Base-by-base conservation (phyloP, 495 filamentous ascomycete genomes). In the Cladorrhinum samala region DNA sequence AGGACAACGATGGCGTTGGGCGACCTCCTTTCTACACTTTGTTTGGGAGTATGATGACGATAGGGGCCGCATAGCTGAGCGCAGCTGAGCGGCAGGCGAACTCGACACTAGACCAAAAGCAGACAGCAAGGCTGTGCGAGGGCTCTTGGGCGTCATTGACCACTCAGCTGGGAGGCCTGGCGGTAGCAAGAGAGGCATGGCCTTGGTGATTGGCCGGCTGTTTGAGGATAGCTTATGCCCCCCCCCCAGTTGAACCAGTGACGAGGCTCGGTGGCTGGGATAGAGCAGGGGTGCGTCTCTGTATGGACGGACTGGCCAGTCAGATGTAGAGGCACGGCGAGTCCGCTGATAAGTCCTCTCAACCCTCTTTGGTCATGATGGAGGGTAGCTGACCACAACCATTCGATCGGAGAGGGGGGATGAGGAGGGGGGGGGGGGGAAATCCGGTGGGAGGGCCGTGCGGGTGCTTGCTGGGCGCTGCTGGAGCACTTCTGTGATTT, bases 71-170 rank as follows among this genome's bases (percentile, higher is more conserved):
- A 44, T 53, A 60, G 58, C 58, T 60, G 58, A 60, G 13, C n/a
- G 17, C 13, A 63, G 60, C 60, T 63, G 57, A 60, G 50, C 38
- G 49, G 23, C 44, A 56, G 30, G 61, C 57, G 51, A 49, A 40
- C 49, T 37, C 21, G n/a, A 45, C 46, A 16, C 52, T 49, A 55
- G 17, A n/a, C 58, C 54, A 42, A 7, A 54, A 54, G 17, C 9
- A 17, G 30, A 38, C 19, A 33, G 6, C 11, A 11, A 16, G 46
- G 54, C 50, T 50, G 46, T 37, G 47, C 5, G 44, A 17, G 17
- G 49, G 53, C 44, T 53, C 25, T n/a, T n/a, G n/a, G n/a, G n/a
- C n/a, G n/a, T n/a, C n/a, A n/a, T n/a, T 42, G 19, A 1, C 18
- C 36, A 1, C 38, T 24, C 46, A 51, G 51, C 43, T 49, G 38